Percentiles rank a stretch among this genome's conserved stretches.
Evolutionary conservation across 2,329 filamentous ascomycete genomes (phyloP).

Genomic region (Colletotrichum sp.): DNA sequence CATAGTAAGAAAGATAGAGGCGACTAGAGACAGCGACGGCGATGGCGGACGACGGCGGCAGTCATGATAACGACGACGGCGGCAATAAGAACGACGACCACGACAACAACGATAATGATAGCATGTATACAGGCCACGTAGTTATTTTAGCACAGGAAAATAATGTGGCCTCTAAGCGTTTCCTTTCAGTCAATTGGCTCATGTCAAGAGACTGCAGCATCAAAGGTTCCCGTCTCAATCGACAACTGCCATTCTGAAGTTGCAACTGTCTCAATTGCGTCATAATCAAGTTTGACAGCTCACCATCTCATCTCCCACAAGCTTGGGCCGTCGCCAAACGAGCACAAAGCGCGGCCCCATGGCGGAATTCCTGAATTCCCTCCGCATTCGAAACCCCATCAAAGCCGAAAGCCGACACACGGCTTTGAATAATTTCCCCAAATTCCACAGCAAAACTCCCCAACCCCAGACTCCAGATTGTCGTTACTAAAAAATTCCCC

Average conservation of each 20-base stretch:
- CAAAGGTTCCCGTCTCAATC: too few species aligned
- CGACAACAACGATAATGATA: not conserved
- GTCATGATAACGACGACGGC: not conserved
- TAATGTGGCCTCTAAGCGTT: not conserved
- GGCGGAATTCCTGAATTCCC: not conserved
- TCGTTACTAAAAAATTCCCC: not conserved
- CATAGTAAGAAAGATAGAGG: rapidly evolving
- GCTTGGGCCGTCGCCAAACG: slow-evolving; percentile 4
- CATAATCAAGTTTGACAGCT: not conserved
- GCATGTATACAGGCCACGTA: not conserved
- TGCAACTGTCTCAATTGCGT: not conserved
- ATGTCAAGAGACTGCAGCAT: not conserved
- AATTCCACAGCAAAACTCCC: not conserved
- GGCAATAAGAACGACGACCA: rapidly evolving
- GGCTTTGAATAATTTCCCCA: not conserved
- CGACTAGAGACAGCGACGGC: not conserved
- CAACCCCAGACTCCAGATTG: not conserved
- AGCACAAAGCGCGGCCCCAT: not conserved
- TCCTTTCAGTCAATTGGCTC: not conserved
- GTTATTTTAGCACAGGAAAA: not conserved
- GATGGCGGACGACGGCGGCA: not conserved
- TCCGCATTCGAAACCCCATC: not conserved
- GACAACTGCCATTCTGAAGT: not conserved
- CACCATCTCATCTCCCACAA: not conserved
- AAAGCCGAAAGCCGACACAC: not conserved